A percentile compares a stretch with the other conserved stretches of the same genome.
These are phyloP conservation scores for Aaosphaeria pasadenensis DNA, from an alignment of 2,329 filamentous ascomycete species.

Conservation along the genomic window DNA sequence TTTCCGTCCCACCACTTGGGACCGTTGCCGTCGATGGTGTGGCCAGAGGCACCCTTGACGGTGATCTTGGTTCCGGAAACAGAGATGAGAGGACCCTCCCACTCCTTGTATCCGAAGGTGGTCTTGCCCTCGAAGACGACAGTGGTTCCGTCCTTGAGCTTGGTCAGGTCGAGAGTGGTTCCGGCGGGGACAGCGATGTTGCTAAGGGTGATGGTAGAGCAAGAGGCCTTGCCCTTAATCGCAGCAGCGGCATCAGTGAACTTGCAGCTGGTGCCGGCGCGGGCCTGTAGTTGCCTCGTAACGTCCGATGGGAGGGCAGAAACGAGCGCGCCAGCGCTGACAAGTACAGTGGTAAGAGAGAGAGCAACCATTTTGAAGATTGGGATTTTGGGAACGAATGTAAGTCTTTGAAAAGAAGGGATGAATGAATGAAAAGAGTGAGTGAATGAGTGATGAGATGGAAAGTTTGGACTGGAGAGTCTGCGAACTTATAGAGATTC, in stretches of 20 bases:
- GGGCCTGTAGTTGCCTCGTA: constrained; percentile 23
- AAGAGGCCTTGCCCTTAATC: constrained; percentile 49
- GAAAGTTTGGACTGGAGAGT: constrained; percentile 1
- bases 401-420: not conserved
- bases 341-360: constrained; percentile 5
- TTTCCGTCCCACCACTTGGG: constrained; percentile 51
- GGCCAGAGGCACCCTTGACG: constrained; percentile 56
- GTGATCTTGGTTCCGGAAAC: constrained; percentile 58
- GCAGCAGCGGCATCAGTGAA: constrained; percentile 53
- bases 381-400: not conserved
- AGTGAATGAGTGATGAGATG: constrained; percentile 16
- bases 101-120: constrained; percentile 65
- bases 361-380: constrained; percentile 9
- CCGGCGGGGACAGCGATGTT: constrained; percentile 57
- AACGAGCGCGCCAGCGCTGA: constrained; percentile 27
- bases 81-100: constrained; percentile 62
- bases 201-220: constrained; percentile 54
- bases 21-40: constrained; percentile 57
- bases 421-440: constrained; percentile 10
- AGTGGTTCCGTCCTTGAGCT: not conserved
- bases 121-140: constrained; percentile 65
- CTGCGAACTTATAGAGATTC: not conserved
- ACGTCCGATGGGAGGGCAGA: constrained; percentile 26
- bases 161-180: constrained; percentile 53
- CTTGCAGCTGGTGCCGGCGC: constrained; percentile 45